A percentile compares a stretch with the other conserved stretches of the same genome.
phyloP scores from a whole-genome alignment of 441 rosid species.

The Hura crepitans region DNA sequence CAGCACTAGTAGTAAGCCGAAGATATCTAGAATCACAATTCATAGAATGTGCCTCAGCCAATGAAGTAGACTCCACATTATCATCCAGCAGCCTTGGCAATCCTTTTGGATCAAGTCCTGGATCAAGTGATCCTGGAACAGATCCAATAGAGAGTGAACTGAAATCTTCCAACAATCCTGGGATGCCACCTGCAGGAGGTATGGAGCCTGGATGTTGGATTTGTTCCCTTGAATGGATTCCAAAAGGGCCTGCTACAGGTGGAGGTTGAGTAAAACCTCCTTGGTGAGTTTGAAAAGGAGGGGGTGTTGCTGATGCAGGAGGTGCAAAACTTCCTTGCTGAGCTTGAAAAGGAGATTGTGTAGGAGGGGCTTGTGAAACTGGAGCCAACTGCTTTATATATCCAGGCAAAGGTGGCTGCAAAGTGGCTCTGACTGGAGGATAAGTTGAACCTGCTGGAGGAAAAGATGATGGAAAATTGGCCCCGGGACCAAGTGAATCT shows the following conservation, averaged over 20 bases:
- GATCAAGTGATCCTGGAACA: conserved; percentile 75
- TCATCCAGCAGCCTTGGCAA: conserved; percentile 93
- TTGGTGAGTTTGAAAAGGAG: conserved; percentile 52
- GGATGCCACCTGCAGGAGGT: conserved; percentile 59
- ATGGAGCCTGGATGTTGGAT: conserved; percentile 50
- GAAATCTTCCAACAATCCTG: conserved; percentile 84
- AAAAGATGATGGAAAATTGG: conserved; percentile 52
- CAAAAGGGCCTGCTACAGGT: conserved; percentile 36
- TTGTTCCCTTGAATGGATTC: conserved; percentile 47
- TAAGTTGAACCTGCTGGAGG: conserved; percentile 42
- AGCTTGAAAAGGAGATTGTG: conserved; percentile 48
- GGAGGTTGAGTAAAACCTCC: conserved; percentile 51
- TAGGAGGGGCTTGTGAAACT: conserved; percentile 44
- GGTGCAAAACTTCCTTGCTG: conserved; percentile 50
- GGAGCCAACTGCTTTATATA: conserved; percentile 48
- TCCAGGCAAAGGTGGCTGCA: conserved; percentile 58
- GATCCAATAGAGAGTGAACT: conserved; percentile 68
- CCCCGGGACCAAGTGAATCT: conserved; percentile 40
- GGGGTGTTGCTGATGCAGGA: conserved; percentile 37
- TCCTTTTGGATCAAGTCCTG: conserved; percentile 68
- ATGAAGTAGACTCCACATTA: conserved; percentile 71
- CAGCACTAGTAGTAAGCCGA: conserved; percentile 79
- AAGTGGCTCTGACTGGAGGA: conserved; percentile 38
- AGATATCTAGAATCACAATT: conserved; percentile 82
- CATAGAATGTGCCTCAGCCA: conserved; percentile 59